Evolutionary conservation across 176 grass and related monocot genomes (phyloP), one percentile per base, ranked within the genome.

Genomic region (Guadua angustifolia): DNA sequence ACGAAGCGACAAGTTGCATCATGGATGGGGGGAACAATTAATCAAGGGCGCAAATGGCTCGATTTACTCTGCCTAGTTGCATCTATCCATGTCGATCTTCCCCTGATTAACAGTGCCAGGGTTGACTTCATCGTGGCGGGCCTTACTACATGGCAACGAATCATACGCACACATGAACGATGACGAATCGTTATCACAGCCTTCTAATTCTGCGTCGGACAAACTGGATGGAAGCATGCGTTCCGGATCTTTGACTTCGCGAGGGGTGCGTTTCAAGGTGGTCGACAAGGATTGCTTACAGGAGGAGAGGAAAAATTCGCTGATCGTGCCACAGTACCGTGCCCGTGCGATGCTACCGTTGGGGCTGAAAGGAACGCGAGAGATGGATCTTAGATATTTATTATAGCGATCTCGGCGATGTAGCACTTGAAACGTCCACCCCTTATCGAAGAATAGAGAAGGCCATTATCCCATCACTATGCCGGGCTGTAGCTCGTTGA

Each of bases 11-110:
- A 74, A 60, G 51, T 32, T 33, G 55, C 36, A 69, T 51, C 71
- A 55, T 24, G n/a, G 57, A 47, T 5, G 6, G 5, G 32, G 11
- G 0, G 29, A 58, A 40, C 44, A 16, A 14, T 45, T n/a, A 67
- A 14, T 45, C 33, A 67, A 67, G 36, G 35, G 35, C 49, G 13
- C 33, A 59, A 69, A 58, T 40, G 50, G 74, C 63, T 57, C 73
- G 2, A 33, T 2, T 36, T 21, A 9, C 46, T 21, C 33, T 22
- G 50, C 50, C 74, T 33, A 19, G 64, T 13, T 51, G 83, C 74
- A 6, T 45, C 63, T 21, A 13, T 42, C 43, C 84, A 86, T 79
- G 84, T 73, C 67, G 75, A n/a, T 79, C n/a, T 26, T 18, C 76
- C 3, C 67, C 26, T 73, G 55, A 22, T 71, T 36, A 45, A 36